These are phyloP conservation scores for Gynochthodes officinalis DNA, from an alignment of 257 asterid genomes.

Conservation along the genomic window DNA sequence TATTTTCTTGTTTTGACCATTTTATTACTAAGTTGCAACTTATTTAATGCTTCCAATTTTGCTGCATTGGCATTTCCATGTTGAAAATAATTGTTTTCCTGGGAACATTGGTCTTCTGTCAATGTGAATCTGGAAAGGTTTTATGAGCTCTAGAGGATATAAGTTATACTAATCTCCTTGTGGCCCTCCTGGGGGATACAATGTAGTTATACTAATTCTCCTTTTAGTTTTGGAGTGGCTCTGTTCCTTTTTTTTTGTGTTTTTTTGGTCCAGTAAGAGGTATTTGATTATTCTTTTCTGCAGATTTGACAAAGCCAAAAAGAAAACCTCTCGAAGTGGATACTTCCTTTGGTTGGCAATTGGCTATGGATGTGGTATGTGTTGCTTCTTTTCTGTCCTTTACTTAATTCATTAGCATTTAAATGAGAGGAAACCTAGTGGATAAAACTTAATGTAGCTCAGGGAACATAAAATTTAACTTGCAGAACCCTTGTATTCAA, in stretches of 20 bases:
- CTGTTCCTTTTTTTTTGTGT: too few relatives aligned
- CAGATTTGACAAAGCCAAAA: slow-evolving; percentile 89
- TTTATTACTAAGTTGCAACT: slow-evolving; percentile 1
- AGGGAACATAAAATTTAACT: neutral
- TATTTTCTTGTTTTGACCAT: slow-evolving; percentile 6
- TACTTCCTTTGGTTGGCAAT: slow-evolving; percentile 78
- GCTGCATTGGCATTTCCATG: neutral
- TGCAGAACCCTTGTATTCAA: neutral
- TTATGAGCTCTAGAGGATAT: neutral
- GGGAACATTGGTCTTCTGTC: neutral
- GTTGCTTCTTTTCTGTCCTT: slow-evolving; percentile 16
- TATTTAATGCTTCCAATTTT: neutral
- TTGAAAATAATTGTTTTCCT: neutral
- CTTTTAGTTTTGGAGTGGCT: neutral
- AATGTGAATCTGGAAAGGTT: neutral
- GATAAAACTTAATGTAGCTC: neutral
- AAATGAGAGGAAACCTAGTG: neutral
- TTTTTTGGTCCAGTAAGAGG: neutral
- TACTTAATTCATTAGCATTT: slow-evolving; percentile 6
- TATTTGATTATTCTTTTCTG: slow-evolving; percentile 9
- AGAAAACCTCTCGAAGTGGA: slow-evolving; percentile 62
- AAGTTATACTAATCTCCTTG: neutral
- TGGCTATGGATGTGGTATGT: slow-evolving; percentile 92
- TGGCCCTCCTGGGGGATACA: too few relatives aligned
- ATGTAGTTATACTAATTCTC: neutral